Percentiles rank a stretch among this genome's conserved stretches.
Evolutionary conservation across 2,329 filamentous ascomycete genomes (phyloP).

Genomic region (Sphaceloma murrayae): DNA sequence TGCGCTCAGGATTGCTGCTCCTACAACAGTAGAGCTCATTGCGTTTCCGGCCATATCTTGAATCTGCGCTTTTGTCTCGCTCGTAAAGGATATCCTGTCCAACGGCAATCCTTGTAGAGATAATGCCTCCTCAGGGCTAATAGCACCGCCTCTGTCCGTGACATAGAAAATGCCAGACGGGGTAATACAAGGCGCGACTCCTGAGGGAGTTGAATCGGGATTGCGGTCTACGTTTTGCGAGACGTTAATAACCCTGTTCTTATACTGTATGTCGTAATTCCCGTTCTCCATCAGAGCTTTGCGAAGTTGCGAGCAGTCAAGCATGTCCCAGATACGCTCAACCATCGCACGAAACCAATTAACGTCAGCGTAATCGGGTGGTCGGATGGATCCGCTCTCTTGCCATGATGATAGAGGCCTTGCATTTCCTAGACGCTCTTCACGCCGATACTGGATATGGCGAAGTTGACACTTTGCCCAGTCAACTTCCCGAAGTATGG

Average conservation of each 20-base stretch:
- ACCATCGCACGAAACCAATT: constrained; percentile 44
- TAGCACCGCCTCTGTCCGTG: constrained; percentile 49
- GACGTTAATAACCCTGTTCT: constrained; percentile 51
- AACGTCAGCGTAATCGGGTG: constrained; percentile 48
- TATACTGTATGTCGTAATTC: constrained; percentile 48
- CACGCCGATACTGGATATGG: constrained; percentile 48
- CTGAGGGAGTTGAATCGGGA: constrained; percentile 39
- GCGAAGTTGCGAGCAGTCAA: constrained; percentile 50
- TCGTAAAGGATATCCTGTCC: constrained; percentile 52
- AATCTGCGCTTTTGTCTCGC: constrained; percentile 48
- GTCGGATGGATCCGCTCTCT: constrained; percentile 42
- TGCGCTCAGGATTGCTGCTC: constrained; percentile 50
- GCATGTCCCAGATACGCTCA: constrained; percentile 53
- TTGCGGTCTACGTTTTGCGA: constrained; percentile 64
- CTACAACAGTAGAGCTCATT: constrained; percentile 66
- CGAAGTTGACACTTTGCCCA: constrained; percentile 52
- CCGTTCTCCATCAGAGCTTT: constrained; percentile 34
- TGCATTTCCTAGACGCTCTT: constrained; percentile 42
- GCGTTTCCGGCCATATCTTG: constrained; percentile 69
- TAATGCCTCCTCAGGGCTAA: constrained; percentile 55
- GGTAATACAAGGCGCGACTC: constrained; percentile 58
- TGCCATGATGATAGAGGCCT: constrained; percentile 53
- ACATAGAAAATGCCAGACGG: constrained; percentile 54
- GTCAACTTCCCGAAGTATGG: constrained; percentile 28
- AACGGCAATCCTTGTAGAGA: constrained; percentile 60